Conservation (phyloP, 169 alveolate species). For the Plasmodium fragile region DNA sequence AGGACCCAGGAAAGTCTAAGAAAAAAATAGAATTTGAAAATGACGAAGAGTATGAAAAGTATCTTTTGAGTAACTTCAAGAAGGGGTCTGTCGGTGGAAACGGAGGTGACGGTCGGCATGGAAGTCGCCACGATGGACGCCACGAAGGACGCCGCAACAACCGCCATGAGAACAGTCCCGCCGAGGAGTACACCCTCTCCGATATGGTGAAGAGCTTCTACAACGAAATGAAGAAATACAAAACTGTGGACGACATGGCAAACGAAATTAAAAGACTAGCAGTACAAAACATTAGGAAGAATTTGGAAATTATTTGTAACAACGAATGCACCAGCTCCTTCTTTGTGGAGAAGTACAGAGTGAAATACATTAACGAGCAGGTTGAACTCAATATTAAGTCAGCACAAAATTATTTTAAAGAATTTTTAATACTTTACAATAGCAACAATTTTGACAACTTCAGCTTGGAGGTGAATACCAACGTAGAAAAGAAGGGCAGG, state of each 20-base stretch:
- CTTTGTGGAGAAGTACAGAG: constrained; percentile 58
- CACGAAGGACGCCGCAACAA: not conserved
- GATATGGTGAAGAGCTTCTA: constrained; percentile 41
- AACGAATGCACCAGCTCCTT: constrained; percentile 74
- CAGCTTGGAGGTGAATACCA: constrained; percentile 59
- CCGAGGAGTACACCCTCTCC: constrained; percentile 37
- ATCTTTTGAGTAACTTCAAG: constrained; percentile 41
- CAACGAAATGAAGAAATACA: constrained; percentile 42
- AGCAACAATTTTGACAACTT: constrained; percentile 54
- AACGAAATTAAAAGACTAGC: constrained; percentile 63
- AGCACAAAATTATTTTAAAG: constrained; percentile 59
- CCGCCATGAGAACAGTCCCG: not conserved
- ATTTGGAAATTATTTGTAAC: constrained; percentile 60
- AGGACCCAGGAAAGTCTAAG: not conserved
- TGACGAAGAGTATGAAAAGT: constrained; percentile 74
- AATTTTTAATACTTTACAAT: constrained; percentile 57
- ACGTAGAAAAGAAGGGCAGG: not conserved
- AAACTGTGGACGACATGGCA: constrained; percentile 69
- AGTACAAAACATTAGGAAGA: constrained; percentile 23
- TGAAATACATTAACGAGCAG: constrained; percentile 69
- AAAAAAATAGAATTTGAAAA: constrained; percentile 64
- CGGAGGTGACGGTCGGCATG: not conserved
- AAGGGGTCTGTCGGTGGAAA: not conserved
- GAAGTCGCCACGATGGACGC: not conserved
- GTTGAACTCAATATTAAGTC: constrained; percentile 29